Evolutionary conservation across 768 basidiomycete species (phyloP), one percentile per base, ranked within the genome.

Genomic region (Gymnopilus dilepis): DNA sequence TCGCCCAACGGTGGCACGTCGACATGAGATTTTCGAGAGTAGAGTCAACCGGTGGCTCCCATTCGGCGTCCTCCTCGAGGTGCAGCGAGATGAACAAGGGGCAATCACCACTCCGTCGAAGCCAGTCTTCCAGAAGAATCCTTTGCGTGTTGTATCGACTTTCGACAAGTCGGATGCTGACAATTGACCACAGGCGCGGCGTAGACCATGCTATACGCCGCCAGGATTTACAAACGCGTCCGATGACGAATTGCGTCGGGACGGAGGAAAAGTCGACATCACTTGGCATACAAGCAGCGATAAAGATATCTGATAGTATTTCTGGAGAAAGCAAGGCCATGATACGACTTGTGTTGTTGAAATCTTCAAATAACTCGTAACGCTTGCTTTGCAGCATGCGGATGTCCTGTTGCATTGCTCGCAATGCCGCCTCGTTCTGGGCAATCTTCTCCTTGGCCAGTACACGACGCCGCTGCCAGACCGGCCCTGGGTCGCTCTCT

Each of bases 271-370:
- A n/a, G n/a, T n/a, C n/a, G n/a, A n/a, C n/a, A n/a, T n/a, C n/a
- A n/a, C n/a, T n/a, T n/a, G n/a, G n/a, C n/a, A 9, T n/a, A n/a
- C 51, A 37, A 11, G n/a, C n/a, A 8, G 24, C 12, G 19, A 59
- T 6, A 22, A 59, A 59, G 6, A 52, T 59, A 28, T 59, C 47
- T 6, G 47, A 48, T 8, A 58, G 11, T 13, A 58, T 28, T 30
- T 59, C 58, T 7, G 19, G 13, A 17, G 50, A 50, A 21, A 59
- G 58, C 19, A 28, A 30, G 28, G 50, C 22, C 30, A 42, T 52
- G 13, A 51, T 41, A 12, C 24, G 34, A 28, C 24, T 26, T 3
- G 50, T 53, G 40, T 11, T 43, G 6, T 59, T 59, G 6, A 52
- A 31, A 2, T 8, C 15, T 15, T 30, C 28, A 8, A 30, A 30